These are phyloP conservation scores for Oryza australiensis DNA, from an alignment of 176 grass and related monocot species.

Conservation along the genomic window DNA sequence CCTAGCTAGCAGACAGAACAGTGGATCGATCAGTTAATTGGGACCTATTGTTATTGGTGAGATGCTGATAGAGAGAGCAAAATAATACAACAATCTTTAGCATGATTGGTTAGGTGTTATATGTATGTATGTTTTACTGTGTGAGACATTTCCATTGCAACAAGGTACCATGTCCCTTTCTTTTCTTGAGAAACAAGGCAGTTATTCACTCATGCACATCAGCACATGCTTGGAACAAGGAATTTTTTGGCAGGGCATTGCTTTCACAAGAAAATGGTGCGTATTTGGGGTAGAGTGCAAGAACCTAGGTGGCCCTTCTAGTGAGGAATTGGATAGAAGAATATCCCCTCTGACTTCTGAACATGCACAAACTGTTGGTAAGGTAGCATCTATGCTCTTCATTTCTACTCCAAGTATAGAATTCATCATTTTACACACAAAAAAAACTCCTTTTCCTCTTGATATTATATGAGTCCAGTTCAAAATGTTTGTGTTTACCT, in stretches of 20 bases:
- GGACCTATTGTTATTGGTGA: conserved; percentile 8
- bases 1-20: conserved; percentile 18
- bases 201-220: neutral
- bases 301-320: neutral
- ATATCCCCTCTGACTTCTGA: neutral
- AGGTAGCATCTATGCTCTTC: neutral
- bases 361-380: neutral
- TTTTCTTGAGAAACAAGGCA: conserved; percentile 35
- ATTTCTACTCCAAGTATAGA: neutral
- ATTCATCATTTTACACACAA: neutral
- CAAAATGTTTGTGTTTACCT: too few relatives aligned
- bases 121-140: neutral
- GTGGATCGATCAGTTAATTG: neutral
- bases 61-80: neutral
- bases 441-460: neutral
- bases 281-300: neutral
- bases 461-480: too few relatives aligned
- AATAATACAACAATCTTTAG: neutral
- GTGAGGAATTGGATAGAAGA: neutral
- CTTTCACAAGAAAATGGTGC: neutral
- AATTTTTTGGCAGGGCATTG: neutral
- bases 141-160: neutral
- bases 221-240: neutral
- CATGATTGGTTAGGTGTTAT: neutral
- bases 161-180: neutral